Evolutionary conservation across 2,329 filamentous ascomycete species (phyloP), one percentile per base, ranked within the genome.

Genomic region (Alternaria rosae): DNA sequence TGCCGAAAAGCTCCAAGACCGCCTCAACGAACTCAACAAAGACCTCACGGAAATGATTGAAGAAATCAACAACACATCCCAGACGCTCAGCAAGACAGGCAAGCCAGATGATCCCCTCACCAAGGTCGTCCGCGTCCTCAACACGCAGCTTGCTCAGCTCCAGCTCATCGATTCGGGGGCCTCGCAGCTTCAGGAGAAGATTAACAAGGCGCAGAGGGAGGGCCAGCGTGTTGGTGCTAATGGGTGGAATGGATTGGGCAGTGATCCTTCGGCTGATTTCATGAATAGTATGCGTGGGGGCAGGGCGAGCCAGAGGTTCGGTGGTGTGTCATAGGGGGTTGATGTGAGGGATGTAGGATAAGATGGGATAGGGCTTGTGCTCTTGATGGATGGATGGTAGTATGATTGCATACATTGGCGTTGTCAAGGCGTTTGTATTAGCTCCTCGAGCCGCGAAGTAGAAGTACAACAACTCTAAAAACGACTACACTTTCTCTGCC

Each of bases 21-120:
- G 92, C 68, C 85, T 99, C 67, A 94, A 97, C 60, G 93, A 97
- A 71, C 96, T 98, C 88, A 93, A 93, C 75, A 92, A 93, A 77
- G 93, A 97, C 76, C 85, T 99, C 66, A 89, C 89, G 50, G 94
- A 93, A 82, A 98, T 99, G 93, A 97, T 99, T 71, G 94, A 97
- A 77, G 95, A 98, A 81, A 97, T 99, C 77, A 99, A 99, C 78
- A 89, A 90, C 70, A 94, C 96, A 65, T 95, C 92, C n/a, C 87
- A 92, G 57, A 93, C 90, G 23, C 83, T 99, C 68, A 94, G 89
- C 85, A 97, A 96, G 85, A 93, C 91, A 61, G 91, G 87, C 80
- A 96, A 96, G 81, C 88, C 92, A 26, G 78, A 81, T 66, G 72
- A 77, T 61, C 67, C 72, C 41, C 86, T 98, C 76, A 94, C 93